These are phyloP conservation scores for Cytospora leucostoma DNA, from an alignment of 2,329 filamentous ascomycete genomes.

Conservation along the genomic window DNA sequence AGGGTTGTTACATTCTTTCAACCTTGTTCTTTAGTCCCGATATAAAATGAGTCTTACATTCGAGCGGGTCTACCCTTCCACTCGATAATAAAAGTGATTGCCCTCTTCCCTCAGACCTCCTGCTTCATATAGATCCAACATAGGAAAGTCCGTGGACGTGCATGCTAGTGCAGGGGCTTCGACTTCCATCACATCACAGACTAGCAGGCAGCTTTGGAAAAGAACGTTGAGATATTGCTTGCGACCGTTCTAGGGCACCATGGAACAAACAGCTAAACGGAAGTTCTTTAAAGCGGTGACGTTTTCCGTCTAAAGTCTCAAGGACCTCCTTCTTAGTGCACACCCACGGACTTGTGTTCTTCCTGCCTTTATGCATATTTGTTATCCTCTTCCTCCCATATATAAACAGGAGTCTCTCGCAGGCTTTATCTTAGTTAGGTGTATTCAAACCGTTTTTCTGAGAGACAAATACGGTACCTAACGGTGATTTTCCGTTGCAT, in stretches of 20 bases:
- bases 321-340: too few species aligned
- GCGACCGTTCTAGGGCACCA: background rate
- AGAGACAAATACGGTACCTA: too few species aligned
- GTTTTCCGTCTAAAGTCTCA: background rate
- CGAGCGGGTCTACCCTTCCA: too few species aligned
- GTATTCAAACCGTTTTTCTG: background rate
- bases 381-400: background rate
- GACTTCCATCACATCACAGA: background rate
- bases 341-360: too few species aligned
- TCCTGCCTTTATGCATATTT: background rate
- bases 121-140: too few species aligned
- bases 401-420: background rate
- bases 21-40: too few species aligned
- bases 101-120: too few species aligned
- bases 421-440: background rate
- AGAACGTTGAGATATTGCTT: background rate
- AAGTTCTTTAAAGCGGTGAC: background rate
- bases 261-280: background rate
- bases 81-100: too few species aligned
- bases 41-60: too few species aligned
- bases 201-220: background rate
- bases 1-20: too few species aligned
- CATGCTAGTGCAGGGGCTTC: background rate
- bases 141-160: too few species aligned
- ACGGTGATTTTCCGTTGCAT: too few species aligned